phyloP scores from a whole-genome alignment of 2,329 filamentous ascomycete genomes.

The Teratosphaeria epicoccoides region DNA sequence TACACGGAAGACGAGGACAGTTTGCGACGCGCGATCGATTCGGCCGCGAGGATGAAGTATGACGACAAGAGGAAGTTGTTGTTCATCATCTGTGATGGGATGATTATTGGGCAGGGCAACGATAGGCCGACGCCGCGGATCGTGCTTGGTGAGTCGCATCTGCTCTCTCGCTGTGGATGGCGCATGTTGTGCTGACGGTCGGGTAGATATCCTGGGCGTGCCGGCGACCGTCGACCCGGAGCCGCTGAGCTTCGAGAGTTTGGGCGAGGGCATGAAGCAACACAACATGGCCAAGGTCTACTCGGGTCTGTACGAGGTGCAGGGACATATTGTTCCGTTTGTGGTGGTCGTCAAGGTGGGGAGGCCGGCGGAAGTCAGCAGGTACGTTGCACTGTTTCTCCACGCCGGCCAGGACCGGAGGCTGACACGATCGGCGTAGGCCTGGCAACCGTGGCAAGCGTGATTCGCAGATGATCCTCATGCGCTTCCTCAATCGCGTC shows the following conservation, averaged over 20 bases:
- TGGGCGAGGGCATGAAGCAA: conserved; percentile 91
- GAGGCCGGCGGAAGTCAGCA: conserved; percentile 61
- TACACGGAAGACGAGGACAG: conserved; percentile 99
- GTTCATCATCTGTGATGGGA: conserved; percentile 88
- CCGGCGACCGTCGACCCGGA: conserved; percentile 90
- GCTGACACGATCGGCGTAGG: conserved; percentile 24
- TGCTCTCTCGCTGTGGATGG: neutral
- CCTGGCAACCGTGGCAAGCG: conserved; percentile 97
- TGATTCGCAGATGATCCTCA: conserved; percentile 96
- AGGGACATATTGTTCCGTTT: conserved; percentile 96
- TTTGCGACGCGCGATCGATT: conserved; percentile 91
- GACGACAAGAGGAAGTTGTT: conserved; percentile 93
- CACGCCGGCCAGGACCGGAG: neutral
- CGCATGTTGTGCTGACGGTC: neutral
- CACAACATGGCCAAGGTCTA: conserved; percentile 99
- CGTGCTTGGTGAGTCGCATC: conserved; percentile 41
- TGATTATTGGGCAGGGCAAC: conserved; percentile 99
- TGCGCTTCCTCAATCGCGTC: conserved; percentile 98
- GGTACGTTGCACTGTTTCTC: conserved; percentile 28
- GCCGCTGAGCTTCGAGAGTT: conserved; percentile 88
- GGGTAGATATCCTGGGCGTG: conserved; percentile 84
- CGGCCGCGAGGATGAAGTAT: conserved; percentile 86
- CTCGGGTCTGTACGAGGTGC: conserved; percentile 92
- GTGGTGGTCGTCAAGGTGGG: conserved; percentile 94
- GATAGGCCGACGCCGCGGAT: conserved; percentile 91